These are phyloP conservation scores for Penicillium sp. DNA, from an alignment of 2,329 filamentous ascomycete species.

Conservation along the genomic window DNA sequence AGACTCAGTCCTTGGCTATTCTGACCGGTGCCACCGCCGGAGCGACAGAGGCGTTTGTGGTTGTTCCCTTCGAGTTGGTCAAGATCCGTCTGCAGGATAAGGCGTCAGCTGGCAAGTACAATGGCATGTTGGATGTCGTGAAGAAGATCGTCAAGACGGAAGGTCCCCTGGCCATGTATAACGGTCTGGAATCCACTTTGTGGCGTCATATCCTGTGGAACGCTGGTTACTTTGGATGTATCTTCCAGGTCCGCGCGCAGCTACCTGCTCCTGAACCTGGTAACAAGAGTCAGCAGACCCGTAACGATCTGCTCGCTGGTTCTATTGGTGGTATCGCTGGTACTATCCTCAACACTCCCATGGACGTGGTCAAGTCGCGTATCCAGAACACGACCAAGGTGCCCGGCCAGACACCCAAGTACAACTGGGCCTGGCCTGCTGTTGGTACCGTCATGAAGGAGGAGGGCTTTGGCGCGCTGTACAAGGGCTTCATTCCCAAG, in stretches of 20 bases:
- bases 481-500: conserved; percentile 98
- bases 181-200: conserved; percentile 92
- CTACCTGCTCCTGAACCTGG: conserved; percentile 69
- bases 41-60: conserved; percentile 93
- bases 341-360: conserved; percentile 89
- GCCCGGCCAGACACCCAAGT: conserved; percentile 80
- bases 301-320: conserved; percentile 85
- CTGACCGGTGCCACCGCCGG: conserved; percentile 93
- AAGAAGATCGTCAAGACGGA: conserved; percentile 73
- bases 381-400: conserved; percentile 93
- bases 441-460: conserved; percentile 84
- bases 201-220: conserved; percentile 97
- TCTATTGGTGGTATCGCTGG: conserved; percentile 84
- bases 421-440: conserved; percentile 96
- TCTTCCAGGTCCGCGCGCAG: conserved; percentile 89
- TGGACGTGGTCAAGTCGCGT: conserved; percentile 96
- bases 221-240: conserved; percentile 94
- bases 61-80: conserved; percentile 96
- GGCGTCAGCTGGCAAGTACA: conserved; percentile 76
- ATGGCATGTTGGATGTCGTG: conserved; percentile 54
- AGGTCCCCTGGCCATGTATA: conserved; percentile 85
- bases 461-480: conserved; percentile 86
- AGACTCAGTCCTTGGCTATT: conserved; percentile 87
- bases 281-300: conserved; percentile 75
- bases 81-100: conserved; percentile 98